Percentiles rank a stretch among this genome's conserved stretches.
Evolutionary conservation across 441 rosid genomes (phyloP).

Genomic region (Hura crepitans): DNA sequence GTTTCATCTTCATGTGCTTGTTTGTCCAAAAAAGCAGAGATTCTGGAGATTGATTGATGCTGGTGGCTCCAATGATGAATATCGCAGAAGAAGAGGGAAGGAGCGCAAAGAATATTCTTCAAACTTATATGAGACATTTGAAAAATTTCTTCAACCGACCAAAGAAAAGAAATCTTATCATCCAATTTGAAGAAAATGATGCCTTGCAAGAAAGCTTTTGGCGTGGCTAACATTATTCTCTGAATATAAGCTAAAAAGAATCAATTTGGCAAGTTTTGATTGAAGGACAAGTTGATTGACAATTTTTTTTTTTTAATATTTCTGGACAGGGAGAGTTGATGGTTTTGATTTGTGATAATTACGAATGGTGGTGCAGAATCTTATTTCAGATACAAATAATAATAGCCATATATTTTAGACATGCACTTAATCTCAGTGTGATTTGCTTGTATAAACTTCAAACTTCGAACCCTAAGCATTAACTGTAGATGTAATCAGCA

Average conservation of each 20-base stretch:
- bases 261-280: background rate
- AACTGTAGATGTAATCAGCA: background rate
- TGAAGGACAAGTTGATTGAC: slow-evolving; percentile 6
- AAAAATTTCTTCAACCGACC: slow-evolving; percentile 14
- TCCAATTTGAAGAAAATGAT: background rate
- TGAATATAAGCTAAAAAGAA: background rate
- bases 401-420: background rate
- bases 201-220: background rate
- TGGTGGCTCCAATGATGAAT: no score
- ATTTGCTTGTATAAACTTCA: background rate
- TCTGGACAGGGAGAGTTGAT: background rate
- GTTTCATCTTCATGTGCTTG: no score
- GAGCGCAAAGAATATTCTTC: background rate
- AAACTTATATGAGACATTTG: no score
- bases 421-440: background rate
- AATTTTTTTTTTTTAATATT: background rate
- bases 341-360: background rate
- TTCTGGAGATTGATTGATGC: no score
- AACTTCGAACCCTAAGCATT: background rate
- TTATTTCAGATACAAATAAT: slow-evolving; percentile 1
- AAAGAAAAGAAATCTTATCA: background rate
- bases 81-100: no score
- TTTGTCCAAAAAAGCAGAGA: no score
- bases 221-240: background rate
- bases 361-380: slow-evolving; percentile 2